Conservation (phyloP, 2,329 filamentous ascomycete species). For the Didymella glomerata region DNA sequence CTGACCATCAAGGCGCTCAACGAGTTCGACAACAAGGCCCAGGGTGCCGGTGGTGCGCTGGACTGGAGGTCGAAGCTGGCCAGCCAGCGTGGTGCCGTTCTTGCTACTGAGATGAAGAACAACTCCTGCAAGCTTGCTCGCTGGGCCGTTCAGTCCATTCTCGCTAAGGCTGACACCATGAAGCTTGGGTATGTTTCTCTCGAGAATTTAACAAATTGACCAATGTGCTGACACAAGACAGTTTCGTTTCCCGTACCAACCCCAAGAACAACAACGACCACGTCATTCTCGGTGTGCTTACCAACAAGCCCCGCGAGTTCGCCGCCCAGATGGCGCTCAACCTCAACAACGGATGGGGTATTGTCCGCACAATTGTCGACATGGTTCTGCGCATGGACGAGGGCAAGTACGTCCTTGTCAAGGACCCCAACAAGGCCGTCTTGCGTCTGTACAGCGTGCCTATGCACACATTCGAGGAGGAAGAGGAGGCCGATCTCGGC, state of each 20-base stretch:
- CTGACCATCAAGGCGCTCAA: slow-evolving; percentile 95
- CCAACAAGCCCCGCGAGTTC: slow-evolving; percentile 98
- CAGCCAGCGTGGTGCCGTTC: slow-evolving; percentile 92
- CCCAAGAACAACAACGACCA: slow-evolving; percentile 93
- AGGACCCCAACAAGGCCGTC: slow-evolving; percentile 97
- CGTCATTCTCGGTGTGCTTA: slow-evolving; percentile 92
- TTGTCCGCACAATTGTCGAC: slow-evolving; percentile 96
- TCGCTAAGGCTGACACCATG: slow-evolving; percentile 97
- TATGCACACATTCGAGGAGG: slow-evolving; percentile 86
- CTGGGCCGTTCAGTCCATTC: slow-evolving; percentile 96
- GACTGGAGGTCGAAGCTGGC: slow-evolving; percentile 97
- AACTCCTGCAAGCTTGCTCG: slow-evolving; percentile 98
- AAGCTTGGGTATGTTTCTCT: slow-evolving; percentile 81
- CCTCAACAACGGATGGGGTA: slow-evolving; percentile 97
- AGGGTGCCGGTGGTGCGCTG: slow-evolving; percentile 90
- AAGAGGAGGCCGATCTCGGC: slow-evolving; percentile 75
- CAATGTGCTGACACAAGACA: slow-evolving; percentile 49
- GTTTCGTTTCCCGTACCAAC: slow-evolving; percentile 94
- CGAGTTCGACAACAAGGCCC: slow-evolving; percentile 98
- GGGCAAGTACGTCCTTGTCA: slow-evolving; percentile 80
- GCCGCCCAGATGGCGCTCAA: slow-evolving; percentile 98
- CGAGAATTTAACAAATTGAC: neutral
- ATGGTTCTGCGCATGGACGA: slow-evolving; percentile 83
- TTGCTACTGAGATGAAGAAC: slow-evolving; percentile 99
- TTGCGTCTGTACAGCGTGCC: slow-evolving; percentile 94